A percentile compares a stretch with the other conserved stretches of the same genome.
Evolutionary conservation across 2,329 filamentous ascomycete genomes (phyloP).

Genomic region (Tetracladium maxilliforme): DNA sequence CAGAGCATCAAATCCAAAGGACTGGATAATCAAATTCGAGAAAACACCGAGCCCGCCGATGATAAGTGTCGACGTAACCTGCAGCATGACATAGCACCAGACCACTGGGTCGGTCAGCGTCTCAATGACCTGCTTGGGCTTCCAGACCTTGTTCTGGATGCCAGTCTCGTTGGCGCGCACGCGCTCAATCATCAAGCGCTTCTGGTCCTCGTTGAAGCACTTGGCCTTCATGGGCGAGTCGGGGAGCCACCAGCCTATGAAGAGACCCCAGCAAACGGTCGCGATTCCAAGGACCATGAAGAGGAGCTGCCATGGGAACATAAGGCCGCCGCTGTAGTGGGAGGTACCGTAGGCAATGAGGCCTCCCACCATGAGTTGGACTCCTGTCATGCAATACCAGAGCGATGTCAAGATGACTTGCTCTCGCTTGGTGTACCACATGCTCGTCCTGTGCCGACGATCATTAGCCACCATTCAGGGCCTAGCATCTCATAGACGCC

Average conservation of each 20-base stretch:
- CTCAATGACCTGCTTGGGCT: slow-evolving; percentile 20
- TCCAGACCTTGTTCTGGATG: slow-evolving; percentile 18
- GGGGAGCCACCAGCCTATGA: slow-evolving; percentile 17
- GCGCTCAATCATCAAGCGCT: slow-evolving; percentile 18
- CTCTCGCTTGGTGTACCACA: slow-evolving; percentile 13
- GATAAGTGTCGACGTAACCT: slow-evolving; percentile 11
- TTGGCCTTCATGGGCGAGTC: slow-evolving; percentile 9
- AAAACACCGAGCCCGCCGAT: slow-evolving; percentile 20
- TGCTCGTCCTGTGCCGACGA: slow-evolving; percentile 9
- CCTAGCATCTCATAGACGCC: no score
- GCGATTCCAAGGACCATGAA: slow-evolving; percentile 24
- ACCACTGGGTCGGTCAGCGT: slow-evolving; percentile 18
- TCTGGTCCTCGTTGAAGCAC: slow-evolving; percentile 7
- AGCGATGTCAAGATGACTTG: slow-evolving; percentile 9
- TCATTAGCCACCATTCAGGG: no score
- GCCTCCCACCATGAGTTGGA: slow-evolving; percentile 21
- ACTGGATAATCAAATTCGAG: slow-evolving; percentile 15
- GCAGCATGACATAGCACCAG: slow-evolving; percentile 21
- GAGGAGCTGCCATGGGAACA: slow-evolving; percentile 23
- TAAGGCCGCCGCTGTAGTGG: slow-evolving; percentile 13
- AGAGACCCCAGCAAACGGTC: slow-evolving; percentile 17
- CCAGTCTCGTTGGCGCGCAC: slow-evolving; percentile 21
- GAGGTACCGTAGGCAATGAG: slow-evolving; percentile 21
- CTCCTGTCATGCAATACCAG: slow-evolving; percentile 19
- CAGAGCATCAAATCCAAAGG: slow-evolving; percentile 12